Percentiles rank a stretch among this genome's conserved stretches.
These are phyloP conservation scores for Adansonia grandidieri DNA, from an alignment of 441 rosid genomes.

Conservation along the genomic window DNA sequence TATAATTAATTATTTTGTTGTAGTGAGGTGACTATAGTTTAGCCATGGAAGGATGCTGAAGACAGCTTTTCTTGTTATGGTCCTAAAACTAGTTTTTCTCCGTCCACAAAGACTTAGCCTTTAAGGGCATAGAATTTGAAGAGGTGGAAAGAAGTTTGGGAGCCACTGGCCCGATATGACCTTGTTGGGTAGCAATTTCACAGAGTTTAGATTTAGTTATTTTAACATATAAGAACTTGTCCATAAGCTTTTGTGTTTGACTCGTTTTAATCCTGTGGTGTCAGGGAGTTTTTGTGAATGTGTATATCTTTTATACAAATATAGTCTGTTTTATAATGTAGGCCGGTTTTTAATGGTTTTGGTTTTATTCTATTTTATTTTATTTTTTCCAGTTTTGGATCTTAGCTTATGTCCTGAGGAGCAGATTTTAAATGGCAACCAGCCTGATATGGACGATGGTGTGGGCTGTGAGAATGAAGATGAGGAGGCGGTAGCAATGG, in stretches of 20 bases:
- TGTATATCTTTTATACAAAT: not conserved
- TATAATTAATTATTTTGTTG: no score
- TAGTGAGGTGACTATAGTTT: no score
- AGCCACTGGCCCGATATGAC: not conserved
- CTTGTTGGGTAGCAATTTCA: not conserved
- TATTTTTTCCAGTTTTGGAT: slow-evolving; percentile 45
- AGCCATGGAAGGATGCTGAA: no score
- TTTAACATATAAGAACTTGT: not conserved
- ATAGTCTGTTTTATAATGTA: not conserved
- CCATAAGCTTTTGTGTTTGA: not conserved
- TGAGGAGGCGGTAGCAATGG: slow-evolving; percentile 79
- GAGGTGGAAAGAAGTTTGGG: not conserved
- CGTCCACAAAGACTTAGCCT: not conserved
- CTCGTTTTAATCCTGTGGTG: not conserved
- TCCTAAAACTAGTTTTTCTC: not conserved
- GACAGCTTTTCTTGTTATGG: not conserved
- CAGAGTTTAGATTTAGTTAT: not conserved
- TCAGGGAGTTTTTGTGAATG: not conserved
- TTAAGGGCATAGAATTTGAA: not conserved
- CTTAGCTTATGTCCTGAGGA: slow-evolving; percentile 73
- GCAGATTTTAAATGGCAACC: slow-evolving; percentile 65
- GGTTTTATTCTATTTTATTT: no score
- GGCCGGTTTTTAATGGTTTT: not conserved
- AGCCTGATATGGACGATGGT: slow-evolving; percentile 86
- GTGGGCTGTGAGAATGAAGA: slow-evolving; percentile 71